These are phyloP conservation scores for Austroboletus niveus DNA, from an alignment of 1,284 basidiomycete species.

Conservation along the genomic window DNA sequence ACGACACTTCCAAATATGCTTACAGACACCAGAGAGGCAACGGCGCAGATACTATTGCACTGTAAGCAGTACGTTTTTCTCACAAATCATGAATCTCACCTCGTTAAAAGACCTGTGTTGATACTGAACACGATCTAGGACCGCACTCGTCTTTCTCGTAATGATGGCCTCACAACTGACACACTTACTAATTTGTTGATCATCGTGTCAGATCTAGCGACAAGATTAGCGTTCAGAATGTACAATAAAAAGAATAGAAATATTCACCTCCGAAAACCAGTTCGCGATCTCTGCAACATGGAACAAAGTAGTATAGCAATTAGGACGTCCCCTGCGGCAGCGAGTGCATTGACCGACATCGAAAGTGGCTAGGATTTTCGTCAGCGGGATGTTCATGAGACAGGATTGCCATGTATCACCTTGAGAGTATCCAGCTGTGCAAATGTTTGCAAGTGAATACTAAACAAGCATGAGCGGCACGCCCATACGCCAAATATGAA, in stretches of 20 bases:
- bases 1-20: constrained; percentile 1
- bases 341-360: constrained; percentile 51
- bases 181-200: constrained; percentile 44
- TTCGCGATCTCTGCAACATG: constrained; percentile 52
- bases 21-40: constrained; percentile 47
- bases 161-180: not conserved
- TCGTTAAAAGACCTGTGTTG: constrained; percentile 47
- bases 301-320: constrained; percentile 52
- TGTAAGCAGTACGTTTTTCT: not conserved
- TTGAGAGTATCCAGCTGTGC: constrained; percentile 32
- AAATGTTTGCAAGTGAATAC: constrained; percentile 37
- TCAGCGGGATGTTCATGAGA: constrained; percentile 4
- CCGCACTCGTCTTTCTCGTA: not conserved
- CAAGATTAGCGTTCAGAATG: not conserved
- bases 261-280: constrained; percentile 52
- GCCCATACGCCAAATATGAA: not conserved
- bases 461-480: constrained; percentile 18
- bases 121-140: constrained; percentile 47
- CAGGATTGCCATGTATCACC: constrained; percentile 11
- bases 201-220: constrained; percentile 44
- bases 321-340: constrained; percentile 53
- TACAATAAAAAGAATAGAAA: not conserved
- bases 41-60: constrained; percentile 35
- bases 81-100: constrained; percentile 8
- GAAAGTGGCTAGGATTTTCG: constrained; percentile 38